Base-by-base conservation (phyloP, 805 yeast species). In the Wickerhamiella domercqiae region DNA sequence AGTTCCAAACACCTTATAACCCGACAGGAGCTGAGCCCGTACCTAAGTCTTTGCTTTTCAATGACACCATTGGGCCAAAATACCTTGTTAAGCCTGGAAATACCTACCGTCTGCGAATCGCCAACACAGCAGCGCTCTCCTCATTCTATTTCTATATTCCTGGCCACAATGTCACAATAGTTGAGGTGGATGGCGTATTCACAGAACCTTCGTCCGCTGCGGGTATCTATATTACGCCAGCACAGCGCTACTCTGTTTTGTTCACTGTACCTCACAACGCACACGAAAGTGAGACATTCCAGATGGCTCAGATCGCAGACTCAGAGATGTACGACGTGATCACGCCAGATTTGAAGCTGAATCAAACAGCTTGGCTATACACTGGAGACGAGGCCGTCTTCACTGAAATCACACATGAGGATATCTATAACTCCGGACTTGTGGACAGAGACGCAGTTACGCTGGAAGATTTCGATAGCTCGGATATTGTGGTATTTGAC, bases 21-120 rank as follows among this genome's bases (percentile, higher is more conserved):
- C 98, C 98, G 41, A 82, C 95, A 7, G 98, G 98, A 54, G 95
- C 97, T 32, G 98, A 90, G 62, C 98, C 98, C 36, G 76, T 90
- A 48, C 98, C 98, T 6, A 78, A 79, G 47, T 65, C 69, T 54
- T 59, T 78, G 48, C 67, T 90, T 50, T 66, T 84, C 58, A 87
- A 87, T 62, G 83, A 84, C 54, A 76, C 94, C 9, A 70, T 66
- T 52, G 48, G 50, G 21, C 78, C 79, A 59, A 45, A 46, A 37
- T 63, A 70, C 52, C 47, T 61, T 5, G 93, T 87, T 39, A 53
- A 80, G 62, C 94, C 97, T 5, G 73, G 74, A 61, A 83, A 73
- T 26, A 86, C 95, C 15, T 90, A 90, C 57, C 62, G 79, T 48
- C 48, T 90, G 45, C 72, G 94, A 55, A 60, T 90, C 39, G 68